Conservation (phyloP, 1,139 yeast genomes). For the Hansenula lynferdii region DNA sequence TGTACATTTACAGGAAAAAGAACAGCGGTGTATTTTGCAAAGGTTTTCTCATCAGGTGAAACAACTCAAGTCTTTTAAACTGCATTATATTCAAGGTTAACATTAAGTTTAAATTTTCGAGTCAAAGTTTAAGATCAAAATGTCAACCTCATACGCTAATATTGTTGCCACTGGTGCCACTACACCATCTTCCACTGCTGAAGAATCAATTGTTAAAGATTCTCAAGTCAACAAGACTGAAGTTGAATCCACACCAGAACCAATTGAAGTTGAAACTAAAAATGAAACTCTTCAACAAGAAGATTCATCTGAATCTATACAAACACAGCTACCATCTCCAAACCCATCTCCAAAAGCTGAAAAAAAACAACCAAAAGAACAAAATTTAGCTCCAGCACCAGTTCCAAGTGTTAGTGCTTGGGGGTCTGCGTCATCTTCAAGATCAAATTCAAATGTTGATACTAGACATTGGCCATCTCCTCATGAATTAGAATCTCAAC, state of each 20-base stretch:
- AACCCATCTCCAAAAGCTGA: slow-evolving; percentile 18
- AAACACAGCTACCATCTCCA: slow-evolving; percentile 21
- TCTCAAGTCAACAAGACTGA: too few species aligned
- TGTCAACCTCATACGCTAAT: slow-evolving; percentile 18
- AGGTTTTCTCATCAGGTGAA: too few species aligned
- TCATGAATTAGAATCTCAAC: slow-evolving; percentile 29
- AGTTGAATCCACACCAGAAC: slow-evolving; percentile 1
- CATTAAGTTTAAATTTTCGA: too few species aligned
- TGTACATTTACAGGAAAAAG: too few species aligned
- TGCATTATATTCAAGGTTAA: too few species aligned
- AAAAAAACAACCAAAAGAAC: slow-evolving; percentile 30
- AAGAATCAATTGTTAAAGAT: slow-evolving; percentile 1
- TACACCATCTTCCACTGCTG: slow-evolving; percentile 9
- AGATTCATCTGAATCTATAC: too few species aligned
- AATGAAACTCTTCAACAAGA: too few species aligned
- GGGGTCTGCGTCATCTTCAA: slow-evolving; percentile 42
- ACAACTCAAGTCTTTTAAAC: too few species aligned
- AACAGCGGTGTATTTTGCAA: too few species aligned
- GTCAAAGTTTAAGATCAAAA: not conserved
- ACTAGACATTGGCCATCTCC: slow-evolving; percentile 61
- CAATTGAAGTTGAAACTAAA: slow-evolving; percentile 3
- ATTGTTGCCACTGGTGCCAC: slow-evolving; percentile 18
- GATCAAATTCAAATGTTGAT: slow-evolving; percentile 34
- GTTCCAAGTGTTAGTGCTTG: slow-evolving; percentile 69
- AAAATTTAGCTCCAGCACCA: slow-evolving; percentile 68